phyloP scores from a whole-genome alignment of 1,139 yeast genomes.

The Hemisphaericaspora xylanilytica region DNA sequence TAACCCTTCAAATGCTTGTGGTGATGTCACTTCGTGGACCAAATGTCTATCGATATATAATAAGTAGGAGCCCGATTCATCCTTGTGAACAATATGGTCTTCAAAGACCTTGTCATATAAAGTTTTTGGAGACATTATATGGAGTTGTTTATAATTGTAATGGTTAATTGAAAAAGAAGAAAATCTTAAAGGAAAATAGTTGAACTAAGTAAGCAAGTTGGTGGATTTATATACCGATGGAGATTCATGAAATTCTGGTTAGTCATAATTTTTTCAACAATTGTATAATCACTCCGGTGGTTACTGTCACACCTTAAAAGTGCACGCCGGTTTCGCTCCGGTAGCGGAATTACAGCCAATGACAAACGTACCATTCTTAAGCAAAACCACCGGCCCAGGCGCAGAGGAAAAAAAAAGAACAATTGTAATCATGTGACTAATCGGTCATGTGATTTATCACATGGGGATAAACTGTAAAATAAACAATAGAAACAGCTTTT shows the following conservation, averaged over 20 bases:
- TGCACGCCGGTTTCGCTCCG: slow-evolving; percentile 10
- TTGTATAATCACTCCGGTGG: no score
- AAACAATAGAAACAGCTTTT: background rate
- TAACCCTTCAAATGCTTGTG: slow-evolving; percentile 97
- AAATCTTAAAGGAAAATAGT: background rate
- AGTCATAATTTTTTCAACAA: background rate
- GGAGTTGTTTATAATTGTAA: background rate
- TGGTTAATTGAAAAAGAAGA: background rate
- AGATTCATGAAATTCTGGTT: background rate
- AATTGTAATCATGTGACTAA: slow-evolving; percentile 1
- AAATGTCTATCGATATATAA: slow-evolving; percentile 93
- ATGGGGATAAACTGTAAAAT: background rate
- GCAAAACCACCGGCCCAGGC: slow-evolving; percentile 4
- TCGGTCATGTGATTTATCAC: background rate
- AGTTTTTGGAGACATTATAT: slow-evolving; percentile 54
- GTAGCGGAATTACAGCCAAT: slow-evolving; percentile 8
- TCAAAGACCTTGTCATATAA: slow-evolving; percentile 94
- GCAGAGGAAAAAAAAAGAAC: background rate
- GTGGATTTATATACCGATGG: background rate
- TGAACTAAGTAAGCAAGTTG: background rate
- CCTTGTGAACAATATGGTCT: slow-evolving; percentile 88
- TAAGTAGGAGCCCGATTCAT: slow-evolving; percentile 81
- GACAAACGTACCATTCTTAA: slow-evolving; percentile 5
- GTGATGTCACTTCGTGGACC: slow-evolving; percentile 97
- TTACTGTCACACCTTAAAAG: background rate